A percentile compares a stretch with the other conserved stretches of the same genome.
These are phyloP conservation scores for Pezicula neosporulosa DNA, from an alignment of 2,329 filamentous ascomycete species.

Conservation along the genomic window DNA sequence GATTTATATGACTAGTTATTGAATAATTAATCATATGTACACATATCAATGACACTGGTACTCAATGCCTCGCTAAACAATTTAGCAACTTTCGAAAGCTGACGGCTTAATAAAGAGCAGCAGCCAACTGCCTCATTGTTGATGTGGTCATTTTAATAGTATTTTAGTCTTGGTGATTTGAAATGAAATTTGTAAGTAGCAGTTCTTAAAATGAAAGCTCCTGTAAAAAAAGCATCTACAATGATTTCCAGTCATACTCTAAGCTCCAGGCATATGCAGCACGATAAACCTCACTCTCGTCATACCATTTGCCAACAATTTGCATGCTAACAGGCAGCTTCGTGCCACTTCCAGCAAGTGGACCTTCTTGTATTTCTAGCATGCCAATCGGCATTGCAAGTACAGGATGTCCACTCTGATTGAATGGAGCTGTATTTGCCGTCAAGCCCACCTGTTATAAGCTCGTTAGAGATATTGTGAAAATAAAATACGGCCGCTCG, in stretches of 20 bases:
- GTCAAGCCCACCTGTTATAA: constrained; percentile 39
- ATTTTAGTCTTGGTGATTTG: too few species aligned
- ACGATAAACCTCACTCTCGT: constrained; percentile 40
- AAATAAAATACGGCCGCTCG: neutral
- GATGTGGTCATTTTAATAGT: too few species aligned
- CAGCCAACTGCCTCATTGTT: too few species aligned
- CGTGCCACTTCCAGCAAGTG: constrained; percentile 13
- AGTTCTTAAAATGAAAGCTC: too few species aligned
- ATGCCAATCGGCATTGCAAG: constrained; percentile 47
- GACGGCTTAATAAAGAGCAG: too few species aligned
- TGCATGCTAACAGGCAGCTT: constrained; percentile 49
- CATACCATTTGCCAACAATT: constrained; percentile 47
- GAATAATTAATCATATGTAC: too few species aligned
- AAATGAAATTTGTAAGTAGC: too few species aligned
- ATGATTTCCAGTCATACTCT: constrained; percentile 37
- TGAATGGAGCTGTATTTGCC: constrained; percentile 52
- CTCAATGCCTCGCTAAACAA: too few species aligned
- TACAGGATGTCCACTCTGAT: constrained; percentile 52
- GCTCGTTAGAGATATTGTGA: neutral
- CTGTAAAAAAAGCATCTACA: neutral
- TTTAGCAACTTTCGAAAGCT: too few species aligned
- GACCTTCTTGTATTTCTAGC: constrained; percentile 31
- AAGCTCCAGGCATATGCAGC: constrained; percentile 43
- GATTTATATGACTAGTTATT: too few species aligned
- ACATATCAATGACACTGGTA: too few species aligned